A percentile compares a stretch with the other conserved stretches of the same genome.
These are phyloP conservation scores for Dryas integrifolia DNA, from an alignment of 331 rosid species.

Conservation along the genomic window DNA sequence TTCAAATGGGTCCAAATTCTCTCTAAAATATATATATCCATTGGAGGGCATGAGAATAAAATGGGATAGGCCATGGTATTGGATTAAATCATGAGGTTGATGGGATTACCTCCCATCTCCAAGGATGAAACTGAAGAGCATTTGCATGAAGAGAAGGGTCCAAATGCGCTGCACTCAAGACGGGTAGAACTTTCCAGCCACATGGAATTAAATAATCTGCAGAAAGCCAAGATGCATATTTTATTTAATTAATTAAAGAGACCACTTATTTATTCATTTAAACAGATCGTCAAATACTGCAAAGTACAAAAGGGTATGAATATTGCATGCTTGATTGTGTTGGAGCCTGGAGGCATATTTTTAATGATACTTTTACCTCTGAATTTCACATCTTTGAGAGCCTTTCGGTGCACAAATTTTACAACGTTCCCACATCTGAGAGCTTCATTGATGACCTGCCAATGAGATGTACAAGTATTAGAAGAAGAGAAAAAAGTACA, in stretches of 20 bases:
- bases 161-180: slow-evolving; percentile 39
- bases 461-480: not conserved
- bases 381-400: slow-evolving; percentile 37
- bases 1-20: too few species aligned
- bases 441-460: slow-evolving; percentile 36
- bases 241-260: too few species aligned
- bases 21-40: too few species aligned
- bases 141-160: slow-evolving; percentile 35
- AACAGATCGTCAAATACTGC: not conserved
- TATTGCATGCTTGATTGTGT: slow-evolving; percentile 19
- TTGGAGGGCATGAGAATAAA: too few species aligned
- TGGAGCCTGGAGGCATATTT: not conserved
- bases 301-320: slow-evolving; percentile 15
- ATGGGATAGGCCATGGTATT: not conserved
- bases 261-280: not conserved
- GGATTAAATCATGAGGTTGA: not conserved
- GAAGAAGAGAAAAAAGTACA: not conserved
- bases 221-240: not conserved
- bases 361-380: slow-evolving; percentile 24
- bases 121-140: slow-evolving; percentile 37
- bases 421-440: slow-evolving; percentile 37
- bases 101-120: slow-evolving; percentile 41
- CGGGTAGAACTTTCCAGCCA: slow-evolving; percentile 43
- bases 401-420: slow-evolving; percentile 47
- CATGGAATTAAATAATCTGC: slow-evolving; percentile 34